Percentiles rank a stretch among this genome's conserved stretches.
Evolutionary conservation across 2,329 filamentous ascomycete species (phyloP).

Genomic region (Ascochyta fabae): DNA sequence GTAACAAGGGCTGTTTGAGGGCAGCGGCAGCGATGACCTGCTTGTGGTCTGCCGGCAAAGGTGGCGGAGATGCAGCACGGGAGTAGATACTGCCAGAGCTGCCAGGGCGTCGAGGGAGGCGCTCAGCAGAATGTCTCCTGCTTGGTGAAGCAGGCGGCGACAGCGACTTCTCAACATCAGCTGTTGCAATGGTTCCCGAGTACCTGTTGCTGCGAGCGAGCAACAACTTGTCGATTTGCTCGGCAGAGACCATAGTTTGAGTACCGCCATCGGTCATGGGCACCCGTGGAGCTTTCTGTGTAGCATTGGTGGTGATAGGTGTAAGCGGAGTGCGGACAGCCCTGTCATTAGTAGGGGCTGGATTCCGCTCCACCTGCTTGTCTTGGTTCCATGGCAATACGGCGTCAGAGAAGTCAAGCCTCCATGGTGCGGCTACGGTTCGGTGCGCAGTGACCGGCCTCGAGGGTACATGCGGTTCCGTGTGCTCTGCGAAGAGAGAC

Average conservation of each 20-base stretch:
- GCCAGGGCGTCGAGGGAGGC: slow-evolving; percentile 64
- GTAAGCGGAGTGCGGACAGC: slow-evolving; percentile 34
- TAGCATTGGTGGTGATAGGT: slow-evolving; percentile 32
- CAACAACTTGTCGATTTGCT: slow-evolving; percentile 79
- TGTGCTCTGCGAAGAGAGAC: slow-evolving; percentile 35
- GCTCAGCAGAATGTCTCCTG: slow-evolving; percentile 40
- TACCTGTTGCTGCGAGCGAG: slow-evolving; percentile 56
- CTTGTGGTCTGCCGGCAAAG: slow-evolving; percentile 81
- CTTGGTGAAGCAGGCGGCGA: slow-evolving; percentile 46
- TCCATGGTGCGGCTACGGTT: slow-evolving; percentile 22
- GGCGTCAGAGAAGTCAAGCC: slow-evolving; percentile 52
- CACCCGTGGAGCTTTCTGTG: slow-evolving; percentile 35
- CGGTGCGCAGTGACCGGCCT: slow-evolving; percentile 43
- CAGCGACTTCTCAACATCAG: slow-evolving; percentile 39
- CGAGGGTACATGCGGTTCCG: slow-evolving; percentile 37
- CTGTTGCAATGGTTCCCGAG: slow-evolving; percentile 36
- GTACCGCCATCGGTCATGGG: slow-evolving; percentile 72
- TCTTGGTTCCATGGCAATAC: slow-evolving; percentile 56
- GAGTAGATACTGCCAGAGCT: slow-evolving; percentile 74
- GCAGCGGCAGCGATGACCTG: slow-evolving; percentile 81
- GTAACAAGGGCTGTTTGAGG: slow-evolving; percentile 54
- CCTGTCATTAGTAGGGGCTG: slow-evolving; percentile 10
- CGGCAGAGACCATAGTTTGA: slow-evolving; percentile 83
- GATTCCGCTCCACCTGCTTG: slow-evolving; percentile 6
- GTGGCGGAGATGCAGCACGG: slow-evolving; percentile 64